Percentiles rank a stretch among this genome's conserved stretches.
Evolutionary conservation across 441 rosid species (phyloP).

Genomic region (Bocquillonia castaneifolia): DNA sequence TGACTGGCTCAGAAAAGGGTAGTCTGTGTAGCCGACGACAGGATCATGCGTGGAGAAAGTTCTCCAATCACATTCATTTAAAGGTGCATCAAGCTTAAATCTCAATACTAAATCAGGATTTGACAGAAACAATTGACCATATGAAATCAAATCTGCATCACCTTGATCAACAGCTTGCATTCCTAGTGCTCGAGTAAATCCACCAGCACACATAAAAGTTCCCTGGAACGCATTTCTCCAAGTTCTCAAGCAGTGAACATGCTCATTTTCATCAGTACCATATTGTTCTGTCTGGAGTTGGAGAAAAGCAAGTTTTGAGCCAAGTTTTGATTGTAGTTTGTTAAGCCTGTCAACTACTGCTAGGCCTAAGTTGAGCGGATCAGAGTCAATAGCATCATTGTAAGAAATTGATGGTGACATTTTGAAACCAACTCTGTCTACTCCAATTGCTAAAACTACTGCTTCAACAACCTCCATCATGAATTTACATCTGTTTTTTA

Average conservation of each 20-base stretch:
- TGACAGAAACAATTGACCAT: constrained; percentile 65
- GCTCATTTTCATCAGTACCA: constrained; percentile 72
- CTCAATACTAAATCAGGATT: constrained; percentile 75
- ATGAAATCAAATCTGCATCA: constrained; percentile 78
- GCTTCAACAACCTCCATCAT: constrained; percentile 48
- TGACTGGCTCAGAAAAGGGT: constrained; percentile 44
- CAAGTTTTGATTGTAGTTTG: constrained; percentile 48
- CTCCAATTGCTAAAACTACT: constrained; percentile 49
- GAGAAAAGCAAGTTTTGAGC: constrained; percentile 56
- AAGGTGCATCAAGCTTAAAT: constrained; percentile 51
- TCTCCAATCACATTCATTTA: constrained; percentile 59
- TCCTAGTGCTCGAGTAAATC: constrained; percentile 65
- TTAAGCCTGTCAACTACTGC: constrained; percentile 63
- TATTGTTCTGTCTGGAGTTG: constrained; percentile 80
- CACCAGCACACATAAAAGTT: constrained; percentile 73
- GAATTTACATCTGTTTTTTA: constrained; percentile 64
- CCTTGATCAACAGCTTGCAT: constrained; percentile 57
- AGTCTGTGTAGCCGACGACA: constrained; percentile 74
- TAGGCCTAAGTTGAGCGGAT: constrained; percentile 64
- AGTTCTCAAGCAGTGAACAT: constrained; percentile 47
- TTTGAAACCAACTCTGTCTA: constrained; percentile 57
- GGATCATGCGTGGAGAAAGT: constrained; percentile 79
- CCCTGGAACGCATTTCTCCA: constrained; percentile 58
- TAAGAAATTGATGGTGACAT: constrained; percentile 82
- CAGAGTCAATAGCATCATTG: constrained; percentile 67